These are phyloP conservation scores for Cercospora citrullina DNA, from an alignment of 2,329 filamentous ascomycete species.

Conservation along the genomic window DNA sequence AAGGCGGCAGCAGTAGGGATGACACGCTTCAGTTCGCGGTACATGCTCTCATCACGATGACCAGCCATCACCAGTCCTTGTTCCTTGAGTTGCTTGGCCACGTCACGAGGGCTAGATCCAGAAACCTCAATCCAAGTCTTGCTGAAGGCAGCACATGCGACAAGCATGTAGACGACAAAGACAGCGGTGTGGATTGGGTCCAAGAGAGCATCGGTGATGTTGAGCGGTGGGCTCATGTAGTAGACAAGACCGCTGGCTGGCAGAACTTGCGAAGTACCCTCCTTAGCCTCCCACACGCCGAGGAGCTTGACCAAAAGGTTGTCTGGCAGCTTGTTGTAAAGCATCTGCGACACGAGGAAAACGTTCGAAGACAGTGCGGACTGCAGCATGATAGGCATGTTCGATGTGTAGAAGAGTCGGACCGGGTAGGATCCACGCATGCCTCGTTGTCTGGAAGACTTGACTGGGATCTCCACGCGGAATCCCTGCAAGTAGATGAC, in stretches of 20 bases:
- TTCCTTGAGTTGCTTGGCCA: constrained; percentile 99
- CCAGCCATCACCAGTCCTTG: constrained; percentile 99
- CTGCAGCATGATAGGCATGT: constrained; percentile 99
- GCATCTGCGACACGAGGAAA: constrained; percentile 98
- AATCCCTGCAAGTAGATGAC: constrained; percentile 91
- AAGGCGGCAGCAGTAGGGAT: constrained; percentile 98
- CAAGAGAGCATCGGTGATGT: constrained; percentile 91
- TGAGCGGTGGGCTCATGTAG: constrained; percentile 98
- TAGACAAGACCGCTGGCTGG: constrained; percentile 93
- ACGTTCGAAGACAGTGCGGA: constrained; percentile 98
- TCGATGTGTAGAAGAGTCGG: constrained; percentile 99
- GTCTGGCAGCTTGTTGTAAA: constrained; percentile 98
- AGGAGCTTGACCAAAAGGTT: constrained; percentile 97
- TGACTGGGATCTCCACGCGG: constrained; percentile 99
- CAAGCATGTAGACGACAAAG: constrained; percentile 97
- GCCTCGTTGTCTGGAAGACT: constrained; percentile 97
- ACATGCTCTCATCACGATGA: constrained; percentile 99
- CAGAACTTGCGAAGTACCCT: constrained; percentile 92
- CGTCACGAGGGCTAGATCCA: constrained; percentile 93
- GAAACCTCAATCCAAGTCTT: constrained; percentile 99
- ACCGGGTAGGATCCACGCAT: constrained; percentile 97
- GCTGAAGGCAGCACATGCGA: constrained; percentile 96
- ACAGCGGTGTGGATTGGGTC: constrained; percentile 95
- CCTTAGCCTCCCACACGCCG: constrained; percentile 97
- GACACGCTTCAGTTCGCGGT: constrained; percentile 99